Evolutionary conservation across 768 basidiomycete genomes (phyloP).

Genomic region (Boletus speciosus): DNA sequence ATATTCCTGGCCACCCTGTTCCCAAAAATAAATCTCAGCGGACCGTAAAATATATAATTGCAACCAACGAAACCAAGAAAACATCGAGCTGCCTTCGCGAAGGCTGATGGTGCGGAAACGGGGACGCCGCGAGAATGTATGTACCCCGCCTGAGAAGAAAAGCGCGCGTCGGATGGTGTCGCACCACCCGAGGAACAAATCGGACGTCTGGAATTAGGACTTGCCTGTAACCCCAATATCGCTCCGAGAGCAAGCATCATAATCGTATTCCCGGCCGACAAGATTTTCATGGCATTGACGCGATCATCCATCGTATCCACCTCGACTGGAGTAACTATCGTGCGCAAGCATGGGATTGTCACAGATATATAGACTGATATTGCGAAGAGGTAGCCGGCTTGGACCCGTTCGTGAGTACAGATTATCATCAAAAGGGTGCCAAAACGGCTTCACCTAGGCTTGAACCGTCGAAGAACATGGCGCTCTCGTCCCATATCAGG

Average conservation of each 20-base stretch:
- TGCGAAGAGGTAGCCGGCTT: slow-evolving; percentile 73
- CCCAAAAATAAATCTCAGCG: slow-evolving; percentile 12
- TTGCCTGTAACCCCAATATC: slow-evolving; percentile 70
- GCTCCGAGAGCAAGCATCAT: slow-evolving; percentile 65
- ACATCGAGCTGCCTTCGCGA: not conserved
- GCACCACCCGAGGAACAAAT: slow-evolving; percentile 1
- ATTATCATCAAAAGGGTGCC: not conserved
- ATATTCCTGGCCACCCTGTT: slow-evolving; percentile 85
- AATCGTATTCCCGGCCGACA: slow-evolving; percentile 86
- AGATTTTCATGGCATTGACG: slow-evolving; percentile 73
- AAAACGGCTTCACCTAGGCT: slow-evolving; percentile 60
- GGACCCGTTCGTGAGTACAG: slow-evolving; percentile 13
- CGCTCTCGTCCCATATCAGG: slow-evolving; percentile 86
- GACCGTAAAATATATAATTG: slow-evolving; percentile 2
- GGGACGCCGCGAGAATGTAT: slow-evolving; percentile 4
- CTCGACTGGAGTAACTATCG: slow-evolving; percentile 59
- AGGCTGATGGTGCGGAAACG: not conserved
- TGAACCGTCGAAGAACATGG: slow-evolving; percentile 92
- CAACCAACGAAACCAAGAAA: slow-evolving; percentile 9
- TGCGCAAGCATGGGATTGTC: slow-evolving; percentile 71
- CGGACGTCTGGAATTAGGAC: slow-evolving; percentile 20
- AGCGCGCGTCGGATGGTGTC: not conserved
- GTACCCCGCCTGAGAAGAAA: slow-evolving; percentile 9
- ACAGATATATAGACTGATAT: slow-evolving; percentile 82
- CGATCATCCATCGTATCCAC: slow-evolving; percentile 62